Conservation (phyloP, 495 filamentous ascomycete species). For the Talaromyces thailandensis region DNA sequence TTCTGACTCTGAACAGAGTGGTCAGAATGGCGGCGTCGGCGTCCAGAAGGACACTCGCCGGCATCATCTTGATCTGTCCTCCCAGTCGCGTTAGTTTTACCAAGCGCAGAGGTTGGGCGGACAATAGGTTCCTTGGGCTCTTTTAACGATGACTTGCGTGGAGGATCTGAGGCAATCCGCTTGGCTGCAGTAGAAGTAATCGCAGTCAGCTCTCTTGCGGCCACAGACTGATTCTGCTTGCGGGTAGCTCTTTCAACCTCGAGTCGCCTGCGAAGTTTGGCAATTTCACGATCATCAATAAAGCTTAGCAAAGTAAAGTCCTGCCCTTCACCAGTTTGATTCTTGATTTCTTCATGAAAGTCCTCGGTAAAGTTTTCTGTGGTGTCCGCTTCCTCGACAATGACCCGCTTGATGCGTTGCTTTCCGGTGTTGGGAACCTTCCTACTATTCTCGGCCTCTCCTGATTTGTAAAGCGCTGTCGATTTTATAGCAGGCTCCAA, state of each 20-base stretch:
- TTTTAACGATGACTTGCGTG: constrained; percentile 41
- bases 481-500: constrained; percentile 15
- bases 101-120: constrained; percentile 30
- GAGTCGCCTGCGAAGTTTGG: constrained; percentile 37
- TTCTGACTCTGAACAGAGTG: constrained; percentile 24
- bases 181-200: constrained; percentile 28
- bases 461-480: constrained; percentile 6
- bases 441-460: constrained; percentile 2
- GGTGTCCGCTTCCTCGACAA: constrained; percentile 26
- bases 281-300: constrained; percentile 38
- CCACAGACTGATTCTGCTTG: constrained; percentile 31
- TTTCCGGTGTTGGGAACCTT: constrained; percentile 36
- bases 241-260: constrained; percentile 40
- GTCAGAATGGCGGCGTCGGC: constrained; percentile 38
- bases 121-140: constrained; percentile 21
- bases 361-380: constrained; percentile 21
- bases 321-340: constrained; percentile 18
- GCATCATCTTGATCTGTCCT: constrained; percentile 18
- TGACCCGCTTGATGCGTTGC: constrained; percentile 35
- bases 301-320: constrained; percentile 39
- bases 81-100: constrained; percentile 24
- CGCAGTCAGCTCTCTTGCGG: constrained; percentile 18
- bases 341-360: constrained; percentile 20
- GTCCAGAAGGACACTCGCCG: constrained; percentile 25
- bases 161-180: constrained; percentile 24